Percentiles rank a stretch among this genome's conserved stretches.
Evolutionary conservation across 2,329 filamentous ascomycete genomes (phyloP).

Genomic region (Zymoseptoria brevis): DNA sequence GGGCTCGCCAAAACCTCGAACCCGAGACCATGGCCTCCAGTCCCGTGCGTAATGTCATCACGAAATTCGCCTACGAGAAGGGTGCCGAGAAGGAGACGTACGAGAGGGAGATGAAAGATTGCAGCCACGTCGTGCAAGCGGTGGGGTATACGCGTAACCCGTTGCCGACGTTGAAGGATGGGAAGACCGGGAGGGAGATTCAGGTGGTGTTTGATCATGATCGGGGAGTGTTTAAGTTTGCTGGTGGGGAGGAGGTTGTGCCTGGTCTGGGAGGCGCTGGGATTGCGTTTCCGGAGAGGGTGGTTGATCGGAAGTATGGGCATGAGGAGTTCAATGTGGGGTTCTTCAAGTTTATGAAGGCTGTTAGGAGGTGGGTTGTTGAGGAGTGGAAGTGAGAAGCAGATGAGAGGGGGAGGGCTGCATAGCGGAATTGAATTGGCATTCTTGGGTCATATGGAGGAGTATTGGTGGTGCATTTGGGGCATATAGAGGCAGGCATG

Average conservation of each 20-base stretch:
- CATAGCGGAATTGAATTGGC: no score
- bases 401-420: no score
- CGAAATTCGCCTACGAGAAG: slow-evolving; percentile 36
- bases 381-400: slow-evolving; percentile 40
- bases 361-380: slow-evolving; percentile 45
- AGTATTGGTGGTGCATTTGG: no score
- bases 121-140: slow-evolving; percentile 50
- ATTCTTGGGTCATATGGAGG: no score
- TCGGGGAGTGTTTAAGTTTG: slow-evolving; percentile 28
- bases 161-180: slow-evolving; percentile 39
- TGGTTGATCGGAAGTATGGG: slow-evolving; percentile 52
- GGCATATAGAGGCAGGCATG: not conserved
- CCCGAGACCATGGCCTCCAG: slow-evolving; percentile 40
- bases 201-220: slow-evolving; percentile 39
- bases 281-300: slow-evolving; percentile 55
- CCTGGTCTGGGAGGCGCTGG: slow-evolving; percentile 53
- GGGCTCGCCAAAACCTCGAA: slow-evolving; percentile 53
- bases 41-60: slow-evolving; percentile 38
- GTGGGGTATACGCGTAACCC: slow-evolving; percentile 50
- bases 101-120: slow-evolving; percentile 40
- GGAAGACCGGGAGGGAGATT: slow-evolving; percentile 26
- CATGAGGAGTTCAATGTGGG: slow-evolving; percentile 57
- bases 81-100: slow-evolving; percentile 44
- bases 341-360: slow-evolving; percentile 60
- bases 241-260: slow-evolving; percentile 28